A percentile compares a stretch with the other conserved stretches of the same genome.
Conservation (phyloP, 306 rosid species). For the Gastrolobium villosum region DNA sequence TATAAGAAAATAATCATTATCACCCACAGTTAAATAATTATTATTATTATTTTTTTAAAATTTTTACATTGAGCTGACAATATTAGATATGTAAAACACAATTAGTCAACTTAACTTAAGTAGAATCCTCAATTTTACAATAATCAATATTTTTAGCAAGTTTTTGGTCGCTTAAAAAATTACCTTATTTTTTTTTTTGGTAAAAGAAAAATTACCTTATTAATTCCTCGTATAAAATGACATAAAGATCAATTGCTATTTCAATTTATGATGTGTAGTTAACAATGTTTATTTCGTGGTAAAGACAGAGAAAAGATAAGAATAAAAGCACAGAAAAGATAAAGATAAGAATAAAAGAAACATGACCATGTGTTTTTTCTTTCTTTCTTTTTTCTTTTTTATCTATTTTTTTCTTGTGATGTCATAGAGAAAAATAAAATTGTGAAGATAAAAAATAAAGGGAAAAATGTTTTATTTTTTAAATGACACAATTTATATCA, state of each 20-base stretch:
- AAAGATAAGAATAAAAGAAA: neutral
- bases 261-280: neutral
- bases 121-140: neutral
- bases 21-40: neutral
- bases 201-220: neutral
- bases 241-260: neutral
- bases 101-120: slow-evolving; percentile 5
- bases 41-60: neutral
- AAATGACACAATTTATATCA: too few species aligned
- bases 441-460: too few species aligned
- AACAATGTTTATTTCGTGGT: neutral
- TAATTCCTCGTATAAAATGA: neutral
- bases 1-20: neutral
- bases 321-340: slow-evolving; percentile 18
- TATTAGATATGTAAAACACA: slow-evolving; percentile 4
- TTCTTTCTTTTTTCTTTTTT: neutral
- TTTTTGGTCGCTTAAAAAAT: slow-evolving; percentile 2
- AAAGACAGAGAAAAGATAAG: slow-evolving; percentile 18
- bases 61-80: neutral
- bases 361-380: neutral
- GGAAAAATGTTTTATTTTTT: too few species aligned
- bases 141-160: neutral
- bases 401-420: too few species aligned
- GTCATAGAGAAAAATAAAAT: too few species aligned
- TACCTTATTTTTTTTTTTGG: too few species aligned